Base-by-base conservation (phyloP, 1,284 basidiomycete genomes). In the Moesziomyces globuligerus region DNA sequence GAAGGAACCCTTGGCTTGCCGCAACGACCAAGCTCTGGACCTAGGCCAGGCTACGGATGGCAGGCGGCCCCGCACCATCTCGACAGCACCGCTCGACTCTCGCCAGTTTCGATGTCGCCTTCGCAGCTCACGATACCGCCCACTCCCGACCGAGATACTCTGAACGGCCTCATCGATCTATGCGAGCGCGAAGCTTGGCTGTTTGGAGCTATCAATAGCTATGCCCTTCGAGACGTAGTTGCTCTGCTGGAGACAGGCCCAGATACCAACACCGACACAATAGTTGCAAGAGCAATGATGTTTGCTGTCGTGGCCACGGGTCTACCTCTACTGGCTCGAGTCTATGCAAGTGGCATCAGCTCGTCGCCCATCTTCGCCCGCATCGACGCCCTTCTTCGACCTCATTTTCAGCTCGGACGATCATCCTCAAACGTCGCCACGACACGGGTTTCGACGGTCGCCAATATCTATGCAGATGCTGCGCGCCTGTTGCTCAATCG, bases 191-290 rank as follows among this genome's bases (percentile, higher is more conserved):
- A 43, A 1, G 42, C 46, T 3, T 67, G 64, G 64, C 29, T 60
- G 1, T 56, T 56, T n/a, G 23, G 45, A 9, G 52, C 52, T 8
- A 44, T 60, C 52, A 67, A 67, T 29, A 34, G 23, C n/a, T 39
- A 53, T 18, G 57, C 53, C 1, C 37, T 67, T 6, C 20, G 24
- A 32, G 57, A 60, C 25, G 51, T 67, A 3, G 45, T 46, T 15
- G 36, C 41, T 4, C 34, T 67, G 13, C 20, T 56, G 3, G 57
- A 48, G 8, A 28, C 48, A 2, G 7, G 25, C 8, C 26, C 53
- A 3, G 36, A 5, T 5, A 4, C 17, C 2, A 49, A 67, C 17
- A 36, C n/a, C 23, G 64, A 67, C n/a, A 7, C 17, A 3, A 10
- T 52, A 21, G 42, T 38, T 21, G 64, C 52, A 4, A 41, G 42